Evolutionary conservation across 768 basidiomycete genomes (phyloP).

Genomic region (Tremella fuciformis): DNA sequence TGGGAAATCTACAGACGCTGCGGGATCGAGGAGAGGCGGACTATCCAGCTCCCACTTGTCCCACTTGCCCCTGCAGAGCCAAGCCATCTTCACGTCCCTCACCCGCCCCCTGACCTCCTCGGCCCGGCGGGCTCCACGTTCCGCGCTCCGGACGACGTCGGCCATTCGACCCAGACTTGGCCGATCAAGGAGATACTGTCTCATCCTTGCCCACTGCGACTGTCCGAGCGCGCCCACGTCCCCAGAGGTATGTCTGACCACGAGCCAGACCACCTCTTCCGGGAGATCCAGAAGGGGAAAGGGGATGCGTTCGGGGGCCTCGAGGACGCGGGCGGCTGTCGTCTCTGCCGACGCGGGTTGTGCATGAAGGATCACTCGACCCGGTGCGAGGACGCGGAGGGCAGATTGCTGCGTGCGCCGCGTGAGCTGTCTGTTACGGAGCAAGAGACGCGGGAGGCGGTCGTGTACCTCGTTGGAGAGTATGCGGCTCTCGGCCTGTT

Average conservation of each 20-base stretch:
- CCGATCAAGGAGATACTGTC: slow-evolving; percentile 22
- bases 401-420: slow-evolving; percentile 25
- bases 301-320: neutral
- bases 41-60: slow-evolving; percentile 36
- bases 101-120: slow-evolving; percentile 14
- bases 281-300: slow-evolving; percentile 39
- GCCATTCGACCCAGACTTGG: slow-evolving; percentile 14
- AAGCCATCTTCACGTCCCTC: slow-evolving; percentile 21
- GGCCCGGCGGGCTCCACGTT: slow-evolving; percentile 5
- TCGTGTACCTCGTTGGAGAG: slow-evolving; percentile 24
- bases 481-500: neutral
- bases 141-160: slow-evolving; percentile 11
- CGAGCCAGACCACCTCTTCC: slow-evolving; percentile 32
- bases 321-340: slow-evolving; percentile 26
- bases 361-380: slow-evolving; percentile 35
- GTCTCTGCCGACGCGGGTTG: neutral
- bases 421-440: slow-evolving; percentile 32
- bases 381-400: slow-evolving; percentile 17
- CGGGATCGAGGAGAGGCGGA: too few species aligned
- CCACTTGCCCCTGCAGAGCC: slow-evolving; percentile 30
- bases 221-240: slow-evolving; percentile 35
- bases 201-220: slow-evolving; percentile 25
- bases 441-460: slow-evolving; percentile 23
- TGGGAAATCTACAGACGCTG: too few species aligned
- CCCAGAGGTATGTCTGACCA: slow-evolving; percentile 26